Evolutionary conservation across 140 eudicot species (phyloP), one percentile per base, ranked within the genome.

Genomic region (Bidens hawaiensis): DNA sequence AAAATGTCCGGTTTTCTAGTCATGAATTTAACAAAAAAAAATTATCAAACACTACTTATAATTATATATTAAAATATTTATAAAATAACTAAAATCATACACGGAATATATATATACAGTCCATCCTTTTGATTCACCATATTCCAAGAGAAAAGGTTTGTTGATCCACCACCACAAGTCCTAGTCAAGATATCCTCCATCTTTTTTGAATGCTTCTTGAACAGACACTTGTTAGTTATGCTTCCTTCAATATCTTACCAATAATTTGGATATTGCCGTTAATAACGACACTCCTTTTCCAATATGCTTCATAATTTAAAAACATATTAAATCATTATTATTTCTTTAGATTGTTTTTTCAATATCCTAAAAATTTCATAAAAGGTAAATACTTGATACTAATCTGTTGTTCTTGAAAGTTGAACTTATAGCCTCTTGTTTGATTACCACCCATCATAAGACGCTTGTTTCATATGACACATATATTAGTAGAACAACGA

Each of bases 181-280:
- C 5, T 21, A 58, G 67, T 69, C 67, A 59, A 69, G 45, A 46
- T 58, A 33, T 30, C 21, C 48, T 28, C 12, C 30, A 54, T 57
- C 71, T 69, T 69, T n/a, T 69, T 45, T 69, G 75, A 58, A 69
- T 69, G 66, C 75, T 46, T 69, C 23, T 69, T 48, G 21, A 45
- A 47, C 45, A 33, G 67, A 69, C 75, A 69, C 68, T 69, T 69
- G 68, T 69, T 58, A 33, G 17, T 45, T 58, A 22, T 59, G 50
- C 45, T 45, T 59, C 24, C 31, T 17, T 21, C 22, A 33, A 33
- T 59, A 70, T 70, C 75, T 59, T 34, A 69, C 61, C 75, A 69
- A 68, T 58, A 28, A 57, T 31, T 43, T 14, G 65, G 47, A 69
- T 58, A 45, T 11, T 69, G 14, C 42, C 33, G 26, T 67, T 65